Evolutionary conservation across 1,284 basidiomycete species (phyloP), one percentile per base, ranked within the genome.

Genomic region (Cryptococcus hybrid): DNA sequence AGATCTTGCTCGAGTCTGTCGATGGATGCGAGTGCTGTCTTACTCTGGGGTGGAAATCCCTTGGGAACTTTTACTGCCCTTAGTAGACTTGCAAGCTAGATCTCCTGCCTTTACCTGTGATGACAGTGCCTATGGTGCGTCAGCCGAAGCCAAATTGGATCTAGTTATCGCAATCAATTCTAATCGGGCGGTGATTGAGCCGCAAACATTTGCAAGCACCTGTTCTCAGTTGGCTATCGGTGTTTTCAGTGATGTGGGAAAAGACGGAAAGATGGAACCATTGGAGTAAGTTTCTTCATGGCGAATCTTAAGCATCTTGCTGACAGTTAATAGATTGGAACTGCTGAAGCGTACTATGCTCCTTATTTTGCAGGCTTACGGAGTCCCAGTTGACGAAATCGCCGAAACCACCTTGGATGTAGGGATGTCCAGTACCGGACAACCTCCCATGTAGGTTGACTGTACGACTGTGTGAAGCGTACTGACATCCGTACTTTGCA

Each of bases 1-100:
- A 5, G 83, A 83, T 5, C 77, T 86, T 42, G 72, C 76, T 15
- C 80, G 79, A 36, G 82, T 82, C 38, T 76, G 88, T 43, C 78
- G 80, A 51, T 89, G 88, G 86, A 80, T 90, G 37, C 81, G 82
- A 37, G 77, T 87, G 24, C 80, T 89, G 62, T 80, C 87, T 9
- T 80, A 80, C 50, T 88, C 88, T 2, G 88, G 86, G 0, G 83
- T 89, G 12, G 84, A 87, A 36, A 80, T 90, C 13, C 84, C 88
- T 0, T 76, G 73, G 71, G 43, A 55, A 9, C 51, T 56, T 0
- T 45, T 75, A 3, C 47, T 50, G 0, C 47, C 57, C 3, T 38
- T 70, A 12, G 55, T 74, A 2, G 67, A 69, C 8, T 13, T 63
- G 2, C 55, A 60, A 42, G 43, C 50, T 1, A 44, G 43, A 2